Evolutionary conservation across 345 rosid species (phyloP).

Genomic region (Ricinus communis): DNA sequence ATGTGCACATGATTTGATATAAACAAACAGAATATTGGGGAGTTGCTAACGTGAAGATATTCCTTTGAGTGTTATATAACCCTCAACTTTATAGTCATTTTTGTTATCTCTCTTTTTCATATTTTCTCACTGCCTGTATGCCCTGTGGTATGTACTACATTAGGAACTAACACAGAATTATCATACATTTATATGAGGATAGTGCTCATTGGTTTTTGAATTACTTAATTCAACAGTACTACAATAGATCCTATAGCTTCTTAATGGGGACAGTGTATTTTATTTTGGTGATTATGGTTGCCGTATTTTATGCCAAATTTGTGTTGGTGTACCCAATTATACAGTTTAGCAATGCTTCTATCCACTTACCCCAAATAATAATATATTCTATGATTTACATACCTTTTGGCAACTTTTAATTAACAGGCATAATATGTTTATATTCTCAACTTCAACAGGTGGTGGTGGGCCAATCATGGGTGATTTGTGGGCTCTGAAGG

Average conservation of each 20-base stretch:
- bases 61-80: neutral
- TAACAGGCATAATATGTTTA: conserved; percentile 12
- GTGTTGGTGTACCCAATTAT: neutral
- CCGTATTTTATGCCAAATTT: neutral
- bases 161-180: neutral
- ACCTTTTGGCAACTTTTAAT: conserved; percentile 9
- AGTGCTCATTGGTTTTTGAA: neutral
- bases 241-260: neutral
- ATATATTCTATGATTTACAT: neutral
- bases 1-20: neutral
- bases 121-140: neutral
- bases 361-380: neutral
- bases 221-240: neutral
- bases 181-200: neutral
- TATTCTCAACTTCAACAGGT: conserved; percentile 49
- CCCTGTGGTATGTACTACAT: neutral
- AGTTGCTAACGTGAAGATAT: neutral
- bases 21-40: neutral
- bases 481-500: conserved; percentile 99
- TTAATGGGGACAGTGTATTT: no score
- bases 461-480: conserved; percentile 99
- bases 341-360: neutral
- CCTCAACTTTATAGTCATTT: neutral
- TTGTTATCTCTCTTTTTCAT: no score
- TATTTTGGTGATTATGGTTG: neutral